Percentiles rank a stretch among this genome's conserved stretches.
Evolutionary conservation across 2,329 filamentous ascomycete species (phyloP).

Genomic region (Aspergillus ochraceus): DNA sequence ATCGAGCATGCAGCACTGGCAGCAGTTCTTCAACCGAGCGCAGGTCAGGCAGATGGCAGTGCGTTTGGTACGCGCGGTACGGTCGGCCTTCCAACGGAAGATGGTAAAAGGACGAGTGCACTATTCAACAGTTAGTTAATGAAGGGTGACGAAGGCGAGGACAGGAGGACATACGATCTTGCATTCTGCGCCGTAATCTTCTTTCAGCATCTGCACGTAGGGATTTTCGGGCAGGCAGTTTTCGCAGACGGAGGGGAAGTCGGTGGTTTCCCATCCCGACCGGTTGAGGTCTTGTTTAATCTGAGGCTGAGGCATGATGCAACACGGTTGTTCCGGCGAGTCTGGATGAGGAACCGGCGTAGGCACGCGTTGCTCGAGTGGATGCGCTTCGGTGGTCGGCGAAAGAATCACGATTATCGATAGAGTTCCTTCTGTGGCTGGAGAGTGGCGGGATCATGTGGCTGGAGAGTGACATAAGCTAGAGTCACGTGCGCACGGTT

Average conservation of each 20-base stretch:
- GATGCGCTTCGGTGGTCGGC: background rate
- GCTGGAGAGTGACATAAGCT: constrained; percentile 6
- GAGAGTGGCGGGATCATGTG: constrained; percentile 3
- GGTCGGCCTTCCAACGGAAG: constrained; percentile 91
- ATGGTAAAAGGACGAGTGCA: constrained; percentile 96
- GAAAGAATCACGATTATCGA: constrained; percentile 12
- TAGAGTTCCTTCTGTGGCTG: constrained; percentile 10
- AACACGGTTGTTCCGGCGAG: background rate
- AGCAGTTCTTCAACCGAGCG: constrained; percentile 96
- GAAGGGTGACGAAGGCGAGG: background rate
- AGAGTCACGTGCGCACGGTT: background rate
- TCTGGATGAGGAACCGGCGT: background rate
- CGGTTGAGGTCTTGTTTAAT: constrained; percentile 96
- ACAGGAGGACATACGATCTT: constrained; percentile 53
- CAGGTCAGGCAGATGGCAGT: constrained; percentile 97
- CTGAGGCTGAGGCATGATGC: constrained; percentile 71
- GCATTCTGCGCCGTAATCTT: constrained; percentile 88
- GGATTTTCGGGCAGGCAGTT: constrained; percentile 94
- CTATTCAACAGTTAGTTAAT: constrained; percentile 19
- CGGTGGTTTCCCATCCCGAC: constrained; percentile 84
- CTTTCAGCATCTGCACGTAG: constrained; percentile 98
- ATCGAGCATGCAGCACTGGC: constrained; percentile 98
- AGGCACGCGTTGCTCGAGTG: background rate
- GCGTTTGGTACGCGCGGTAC: constrained; percentile 85
- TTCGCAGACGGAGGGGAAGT: constrained; percentile 63